Percentiles rank a stretch among this genome's conserved stretches.
These are phyloP conservation scores for Ceratocystis albifundus DNA, from an alignment of 2,329 filamentous ascomycete genomes.

Conservation along the genomic window DNA sequence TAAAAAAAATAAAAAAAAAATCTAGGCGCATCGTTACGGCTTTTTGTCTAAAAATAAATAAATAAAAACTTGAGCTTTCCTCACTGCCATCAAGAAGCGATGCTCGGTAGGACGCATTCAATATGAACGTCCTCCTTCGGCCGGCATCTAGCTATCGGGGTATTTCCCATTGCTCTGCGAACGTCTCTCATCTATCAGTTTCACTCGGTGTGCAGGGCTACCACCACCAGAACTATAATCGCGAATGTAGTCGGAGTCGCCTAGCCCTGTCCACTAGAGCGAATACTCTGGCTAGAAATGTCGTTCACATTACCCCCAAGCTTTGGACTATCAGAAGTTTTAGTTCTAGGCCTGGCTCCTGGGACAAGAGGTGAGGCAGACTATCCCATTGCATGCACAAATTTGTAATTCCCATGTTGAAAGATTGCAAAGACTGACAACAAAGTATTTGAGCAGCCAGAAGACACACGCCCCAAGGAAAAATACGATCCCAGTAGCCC, in stretches of 20 bases:
- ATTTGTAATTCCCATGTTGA: too few species aligned
- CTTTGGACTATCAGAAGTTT: background rate
- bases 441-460: background rate
- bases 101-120: constrained; percentile 5
- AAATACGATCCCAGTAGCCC: background rate
- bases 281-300: background rate
- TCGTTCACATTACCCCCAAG: background rate
- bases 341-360: background rate
- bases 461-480: background rate
- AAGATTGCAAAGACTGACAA: constrained; percentile 7
- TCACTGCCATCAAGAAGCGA: background rate
- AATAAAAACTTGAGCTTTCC: background rate
- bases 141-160: constrained; percentile 10
- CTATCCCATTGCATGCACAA: background rate
- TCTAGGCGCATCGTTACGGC: background rate
- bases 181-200: background rate
- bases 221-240: background rate
- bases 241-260: background rate
- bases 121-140: constrained; percentile 22
- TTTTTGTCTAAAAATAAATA: background rate
- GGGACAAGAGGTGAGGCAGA: constrained; percentile 3
- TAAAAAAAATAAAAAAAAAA: constrained; percentile 9
- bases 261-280: background rate
- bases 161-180: background rate
- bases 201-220: background rate